Evolutionary conservation across 345 rosid genomes (phyloP), one percentile per base, ranked within the genome.

Genomic region (Eucalyptus regnans): DNA sequence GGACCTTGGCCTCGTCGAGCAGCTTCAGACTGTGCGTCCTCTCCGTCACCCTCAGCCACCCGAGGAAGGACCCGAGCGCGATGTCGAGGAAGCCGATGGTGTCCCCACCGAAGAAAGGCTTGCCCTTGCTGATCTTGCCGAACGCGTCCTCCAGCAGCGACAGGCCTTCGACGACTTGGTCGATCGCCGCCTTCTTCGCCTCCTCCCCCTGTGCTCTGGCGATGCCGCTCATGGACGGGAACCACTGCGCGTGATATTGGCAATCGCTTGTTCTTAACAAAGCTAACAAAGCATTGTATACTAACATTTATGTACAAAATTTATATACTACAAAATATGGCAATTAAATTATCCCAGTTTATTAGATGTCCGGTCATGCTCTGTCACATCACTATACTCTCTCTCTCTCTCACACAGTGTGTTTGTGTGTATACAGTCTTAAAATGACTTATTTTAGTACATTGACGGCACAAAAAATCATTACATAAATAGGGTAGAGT

Each of bases 51-150:
- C 93, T 93, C 20, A 96, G 8, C 95, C 98, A 91, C 20, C 90
- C 95, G 91, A 95, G 49, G 80, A 76, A 92, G 91, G 94, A 48
- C 3, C 99, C 98, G 3, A 97, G 89, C 8, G 95, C 96, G 76
- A 97, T 94, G 91, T 97, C 98, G 46, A 94, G 87, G 48, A 90
- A 95, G 44, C 98, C 98, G 7, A 97, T 93, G 25, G 86, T 48
- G 87, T 93, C 94, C 81, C 97, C 99, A 4, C 98, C 95, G 50
- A 97, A 97, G 93, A 94, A 97, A 2, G 92, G 66, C 86, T 92
- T 93, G 33, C 97, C 99, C 89, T 96, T 92, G 94, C 97, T 93
- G 66, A 91, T 79, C 71, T 92, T 90, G 37, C 33, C 49, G 87
- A 90, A 95, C 1, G 93, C 96, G 8, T 92, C 96, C 90, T 96